Conservation (phyloP, 148 eudicot species). For the Vaccinium darrowii region DNA sequence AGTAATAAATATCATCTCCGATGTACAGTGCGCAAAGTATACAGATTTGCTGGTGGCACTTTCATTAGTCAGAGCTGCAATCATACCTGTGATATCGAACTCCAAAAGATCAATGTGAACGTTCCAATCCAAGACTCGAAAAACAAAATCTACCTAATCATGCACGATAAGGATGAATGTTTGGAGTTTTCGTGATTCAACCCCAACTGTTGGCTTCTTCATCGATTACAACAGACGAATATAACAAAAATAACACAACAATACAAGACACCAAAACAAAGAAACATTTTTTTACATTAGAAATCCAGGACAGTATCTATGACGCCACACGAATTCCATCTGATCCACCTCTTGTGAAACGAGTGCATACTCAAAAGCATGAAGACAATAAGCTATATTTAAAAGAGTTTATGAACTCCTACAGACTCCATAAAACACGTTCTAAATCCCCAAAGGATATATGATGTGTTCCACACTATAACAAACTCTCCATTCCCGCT, state of each 20-base stretch:
- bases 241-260: background rate
- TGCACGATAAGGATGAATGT: background rate
- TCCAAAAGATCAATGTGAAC: background rate
- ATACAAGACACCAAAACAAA: background rate
- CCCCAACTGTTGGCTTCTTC: background rate
- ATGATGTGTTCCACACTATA: background rate
- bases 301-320: background rate
- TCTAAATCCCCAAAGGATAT: background rate
- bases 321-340: background rate
- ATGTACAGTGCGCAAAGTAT: slow-evolving; percentile 91
- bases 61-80: slow-evolving; percentile 90
- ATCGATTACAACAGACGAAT: background rate
- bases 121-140: background rate
- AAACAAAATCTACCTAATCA: background rate
- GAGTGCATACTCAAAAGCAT: background rate
- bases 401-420: background rate
- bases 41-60: slow-evolving; percentile 97
- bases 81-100: slow-evolving; percentile 65
- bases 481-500: background rate
- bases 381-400: background rate
- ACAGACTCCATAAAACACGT: background rate
- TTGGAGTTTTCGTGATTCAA: background rate
- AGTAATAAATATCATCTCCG: slow-evolving; percentile 93
- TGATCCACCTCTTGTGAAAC: background rate
- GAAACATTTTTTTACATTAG: background rate